Base-by-base conservation (phyloP, 106 monocot species). In the Vanilla planifolia region DNA sequence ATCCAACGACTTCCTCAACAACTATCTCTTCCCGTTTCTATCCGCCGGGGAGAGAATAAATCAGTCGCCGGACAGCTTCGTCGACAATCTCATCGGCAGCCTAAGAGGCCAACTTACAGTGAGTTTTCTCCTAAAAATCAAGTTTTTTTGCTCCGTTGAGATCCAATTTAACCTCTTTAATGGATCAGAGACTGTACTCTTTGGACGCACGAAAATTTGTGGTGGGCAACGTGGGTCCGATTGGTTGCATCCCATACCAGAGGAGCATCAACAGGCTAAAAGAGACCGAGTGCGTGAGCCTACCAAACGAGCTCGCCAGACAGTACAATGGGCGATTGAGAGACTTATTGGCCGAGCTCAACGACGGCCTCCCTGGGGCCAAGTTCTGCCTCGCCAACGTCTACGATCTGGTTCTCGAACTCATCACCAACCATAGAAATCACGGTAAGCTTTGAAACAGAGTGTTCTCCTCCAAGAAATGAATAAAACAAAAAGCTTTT, bases 211-310 rank as follows among this genome's bases (percentile, higher is more conserved):
- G 89, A 44, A 94, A 94, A 36, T 82, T 94, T 33, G 82, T 89
- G 26, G 70, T 89, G 10, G 89, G 74, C 15, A 94, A 89, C 30
- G 85, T 94, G 0, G 93, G 93, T 2, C 93, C 93, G 0, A 72
- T 94, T 14, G 93, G 93, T 0, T 94, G 93, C 82, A 89, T 94
- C 19, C 93, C 93, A 0, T 94, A 94, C 43, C 93, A 94, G 61
- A 85, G 83, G 64, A 75, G 82, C 5, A 85, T 94, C 3, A 94
- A 89, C 44, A 58, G 56, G 24, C 4, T 83, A 1, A 55, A 43
- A 0, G 66, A 69, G 55, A 45, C 34, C 22, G 74, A 94, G 44
- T 94, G 93, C 30, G 89, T 77, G 1, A 78, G 69, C 41, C 46
- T 89, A 11, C 89, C 93, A 0, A 83, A 94, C 52, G 55, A 78